Base-by-base conservation (phyloP, 1,284 basidiomycete species). In the Laetiporus sulphureus region DNA sequence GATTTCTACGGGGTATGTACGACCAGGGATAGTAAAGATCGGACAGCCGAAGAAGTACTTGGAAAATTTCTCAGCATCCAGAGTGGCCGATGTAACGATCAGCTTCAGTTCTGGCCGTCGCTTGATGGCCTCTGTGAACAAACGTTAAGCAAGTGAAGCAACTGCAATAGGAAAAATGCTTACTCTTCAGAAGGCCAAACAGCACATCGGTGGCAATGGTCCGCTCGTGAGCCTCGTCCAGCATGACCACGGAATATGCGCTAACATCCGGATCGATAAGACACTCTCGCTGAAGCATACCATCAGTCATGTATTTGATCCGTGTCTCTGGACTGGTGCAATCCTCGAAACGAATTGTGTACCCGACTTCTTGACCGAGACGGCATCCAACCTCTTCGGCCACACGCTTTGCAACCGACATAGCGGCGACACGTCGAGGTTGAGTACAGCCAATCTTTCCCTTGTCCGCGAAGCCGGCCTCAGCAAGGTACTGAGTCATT, bases 281-380 rank as follows among this genome's bases (percentile, higher is more conserved):
- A 57, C 89, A 92, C 71, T 99, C 95, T 67, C 95, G 79, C 60
- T 97, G 90, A 11, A 99, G 76, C 92, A 99, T 97, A 70, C 95
- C 96, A 60, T 99, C 95, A 50, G 96, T 99, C 96, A 99, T 99
- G 76, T 96, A 99, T 67, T 99, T 99, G 76, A 99, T 98, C 58
- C 88, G 83, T 10, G 95, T 99, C 64, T 98, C 96, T 0, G 95
- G 91, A 57, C 90, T 86, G 3, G 95, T 98, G 64, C 93, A 93
- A 65, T 99, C 96, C 68, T 99, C 95, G 64, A 99, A 99, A 69
- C 96, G 94, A 55, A 99, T 97, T 4, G 88, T 91, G 62, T 99
- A 99, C 2, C 95, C 95, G 45, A 99, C 95, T 65, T 98, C 95
- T 57, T 95, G 89, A 7, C 95, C 95, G 4, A 99, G 72, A 7